phyloP scores from a whole-genome alignment of 352 stramenopile species.

The Discostella stelligera region DNA sequence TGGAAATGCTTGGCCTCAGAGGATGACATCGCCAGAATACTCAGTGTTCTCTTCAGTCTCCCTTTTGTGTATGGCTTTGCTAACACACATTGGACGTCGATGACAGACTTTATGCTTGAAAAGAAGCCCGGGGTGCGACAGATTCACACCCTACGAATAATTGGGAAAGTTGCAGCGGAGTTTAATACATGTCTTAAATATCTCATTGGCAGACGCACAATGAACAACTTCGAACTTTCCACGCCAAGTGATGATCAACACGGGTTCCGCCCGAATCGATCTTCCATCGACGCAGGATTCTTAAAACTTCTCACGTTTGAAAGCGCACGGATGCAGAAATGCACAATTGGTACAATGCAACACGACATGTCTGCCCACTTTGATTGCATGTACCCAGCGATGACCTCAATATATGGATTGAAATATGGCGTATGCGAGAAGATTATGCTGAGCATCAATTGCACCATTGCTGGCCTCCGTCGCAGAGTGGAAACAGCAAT shows the following conservation, averaged over 20 bases:
- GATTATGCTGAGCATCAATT: not conserved
- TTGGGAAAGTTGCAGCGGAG: no score
- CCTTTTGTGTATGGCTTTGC: not conserved
- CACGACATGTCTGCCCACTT: not conserved
- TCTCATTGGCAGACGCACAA: not conserved
- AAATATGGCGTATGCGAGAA: slow-evolving; percentile 15
- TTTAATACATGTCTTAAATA: no score
- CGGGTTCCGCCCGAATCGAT: not conserved
- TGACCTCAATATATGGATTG: not conserved
- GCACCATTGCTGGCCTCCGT: not conserved
- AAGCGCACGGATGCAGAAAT: not conserved
- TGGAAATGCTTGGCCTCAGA: not conserved
- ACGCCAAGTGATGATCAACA: slow-evolving; percentile 12
- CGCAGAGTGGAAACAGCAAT: slow-evolving; percentile 13
- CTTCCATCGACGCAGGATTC: slow-evolving; percentile 9
- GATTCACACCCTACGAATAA: no score
- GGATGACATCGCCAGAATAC: slow-evolving; percentile 2
- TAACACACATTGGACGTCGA: slow-evolving; percentile 1
- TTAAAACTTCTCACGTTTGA: slow-evolving; percentile 16
- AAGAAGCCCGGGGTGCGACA: no score
- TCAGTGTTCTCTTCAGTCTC: not conserved
- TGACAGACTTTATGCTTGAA: no score
- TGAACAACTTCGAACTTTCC: slow-evolving; percentile 4
- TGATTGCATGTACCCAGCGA: slow-evolving; percentile 5
- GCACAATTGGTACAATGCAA: not conserved